Evolutionary conservation across 75 land plant species (phyloP), one percentile per base, ranked within the genome.

Genomic region (Cryptomeria japonica): DNA sequence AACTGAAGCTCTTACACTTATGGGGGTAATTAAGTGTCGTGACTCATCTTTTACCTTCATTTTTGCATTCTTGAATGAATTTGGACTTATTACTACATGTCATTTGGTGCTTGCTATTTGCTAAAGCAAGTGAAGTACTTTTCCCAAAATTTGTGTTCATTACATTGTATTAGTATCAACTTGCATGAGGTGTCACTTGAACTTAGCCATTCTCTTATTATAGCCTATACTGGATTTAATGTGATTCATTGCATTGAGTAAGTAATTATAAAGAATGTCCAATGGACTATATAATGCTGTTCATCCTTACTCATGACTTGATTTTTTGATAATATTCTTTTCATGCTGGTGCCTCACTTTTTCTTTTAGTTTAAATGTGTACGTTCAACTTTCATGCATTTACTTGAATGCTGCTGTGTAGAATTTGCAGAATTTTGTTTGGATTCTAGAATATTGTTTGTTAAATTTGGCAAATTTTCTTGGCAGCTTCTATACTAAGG

Each of bases 1-100:
- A 64, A 93, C 99, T 42, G 99, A 98, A 92, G 99, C 99, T 42
- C 90, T 96, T 37, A 91, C 93, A 94, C 92, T 98, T 51, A 98
- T 98, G 99, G 99, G 99, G 94, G 99, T 98, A 97, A 78, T 36
- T 70, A 84, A 61, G 70, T 82, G 49, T 19, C 22, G 11, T 42
- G n/a, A 37, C 3, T 37, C 37, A 6, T 41, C 37, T 28, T 86
- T 37, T 5, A 42, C 28, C 38, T 86, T 42, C 25, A 6, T 83
- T 41, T n/a, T 83, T 41, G 12, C 49, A 44, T 41, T n/a, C 31
- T 41, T 83, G 31, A 83, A 44, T 12, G 5, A 83, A 25, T 11
- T 41, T 41, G 12, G 22, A 44, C 2, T 28, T 41, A 34, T 83
- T 44, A 4, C 12, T 10, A 83, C 44, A 25, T 41, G 11, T 83